phyloP scores from a whole-genome alignment of 306 rosid species.

The Lathyrus aphaca region DNA sequence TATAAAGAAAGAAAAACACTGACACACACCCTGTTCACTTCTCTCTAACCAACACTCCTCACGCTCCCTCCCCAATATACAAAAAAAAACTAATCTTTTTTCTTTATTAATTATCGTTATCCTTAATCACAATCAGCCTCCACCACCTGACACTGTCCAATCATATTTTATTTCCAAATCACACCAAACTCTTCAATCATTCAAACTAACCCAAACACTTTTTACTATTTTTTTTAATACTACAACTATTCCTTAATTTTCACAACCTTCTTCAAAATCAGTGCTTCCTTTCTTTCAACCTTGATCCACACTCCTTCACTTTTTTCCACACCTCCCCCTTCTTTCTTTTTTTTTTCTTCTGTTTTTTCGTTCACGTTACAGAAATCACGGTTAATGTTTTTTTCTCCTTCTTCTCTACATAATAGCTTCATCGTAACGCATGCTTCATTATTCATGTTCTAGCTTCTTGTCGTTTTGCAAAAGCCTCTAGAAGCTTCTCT shows the following conservation, averaged over 20 bases:
- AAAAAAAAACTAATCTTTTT: too few relatives aligned
- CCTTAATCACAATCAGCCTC: constrained; percentile 30
- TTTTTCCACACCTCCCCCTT: constrained; percentile 16
- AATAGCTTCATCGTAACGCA: constrained; percentile 46
- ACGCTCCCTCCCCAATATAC: constrained; percentile 45
- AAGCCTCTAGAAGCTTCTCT: constrained; percentile 30
- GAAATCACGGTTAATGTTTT: constrained; percentile 36
- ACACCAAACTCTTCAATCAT: constrained; percentile 64
- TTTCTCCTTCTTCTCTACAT: not conserved
- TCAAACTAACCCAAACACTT: constrained; percentile 40
- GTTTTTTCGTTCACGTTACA: constrained; percentile 17
- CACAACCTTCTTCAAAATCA: constrained; percentile 35
- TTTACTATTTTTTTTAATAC: not conserved
- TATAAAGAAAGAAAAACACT: not conserved
- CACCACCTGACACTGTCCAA: constrained; percentile 48
- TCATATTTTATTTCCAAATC: constrained; percentile 43
- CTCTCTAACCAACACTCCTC: constrained; percentile 3
- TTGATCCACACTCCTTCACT: not conserved
- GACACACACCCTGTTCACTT: constrained; percentile 22
- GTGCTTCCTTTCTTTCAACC: constrained; percentile 10
- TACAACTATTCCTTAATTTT: not conserved
- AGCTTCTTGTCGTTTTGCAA: constrained; percentile 17
- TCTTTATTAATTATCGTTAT: too few relatives aligned
- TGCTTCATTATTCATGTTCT: constrained; percentile 6
- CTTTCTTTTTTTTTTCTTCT: not conserved